Percentiles rank a stretch among this genome's conserved stretches.
phyloP scores from a whole-genome alignment of 305 asterid species.

The Fraxinus nigra region DNA sequence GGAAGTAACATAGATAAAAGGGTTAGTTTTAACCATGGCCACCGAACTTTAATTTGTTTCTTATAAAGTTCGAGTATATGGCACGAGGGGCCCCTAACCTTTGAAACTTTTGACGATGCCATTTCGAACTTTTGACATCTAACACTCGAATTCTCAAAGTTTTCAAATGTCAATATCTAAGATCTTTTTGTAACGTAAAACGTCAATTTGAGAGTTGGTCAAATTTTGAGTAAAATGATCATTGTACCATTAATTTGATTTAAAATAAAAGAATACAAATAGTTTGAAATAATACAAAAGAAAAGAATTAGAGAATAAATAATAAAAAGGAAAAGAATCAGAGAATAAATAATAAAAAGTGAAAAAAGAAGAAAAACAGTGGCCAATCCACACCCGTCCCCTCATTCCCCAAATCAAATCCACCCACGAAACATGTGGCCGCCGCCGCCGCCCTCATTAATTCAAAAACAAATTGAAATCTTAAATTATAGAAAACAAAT shows the following conservation, averaged over 20 bases:
- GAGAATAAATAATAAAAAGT: not conserved
- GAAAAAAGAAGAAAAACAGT: not conserved
- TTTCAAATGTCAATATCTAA: too few relatives aligned
- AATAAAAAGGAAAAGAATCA: too few relatives aligned
- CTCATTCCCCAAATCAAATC: not conserved
- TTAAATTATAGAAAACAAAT: not conserved
- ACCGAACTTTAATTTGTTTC: not conserved
- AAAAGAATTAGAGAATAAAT: not conserved
- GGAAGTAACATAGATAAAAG: conserved; percentile 5
- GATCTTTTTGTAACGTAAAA: not conserved
- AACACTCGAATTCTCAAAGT: not conserved
- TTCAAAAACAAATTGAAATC: not conserved
- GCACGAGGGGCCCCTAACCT: not conserved
- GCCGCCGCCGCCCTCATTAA: not conserved
- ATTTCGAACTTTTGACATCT: not conserved
- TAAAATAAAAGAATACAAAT: too few relatives aligned
- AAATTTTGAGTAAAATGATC: not conserved
- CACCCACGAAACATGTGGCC: not conserved
- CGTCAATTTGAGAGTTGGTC: not conserved
- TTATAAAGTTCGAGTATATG: not conserved
- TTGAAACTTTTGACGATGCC: not conserved
- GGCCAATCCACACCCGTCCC: not conserved
- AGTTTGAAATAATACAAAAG: not conserved
- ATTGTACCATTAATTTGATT: not conserved
- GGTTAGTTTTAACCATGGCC: not conserved